Conservation (phyloP, 257 asterid species). For the Lithospermum erythrorhizon region DNA sequence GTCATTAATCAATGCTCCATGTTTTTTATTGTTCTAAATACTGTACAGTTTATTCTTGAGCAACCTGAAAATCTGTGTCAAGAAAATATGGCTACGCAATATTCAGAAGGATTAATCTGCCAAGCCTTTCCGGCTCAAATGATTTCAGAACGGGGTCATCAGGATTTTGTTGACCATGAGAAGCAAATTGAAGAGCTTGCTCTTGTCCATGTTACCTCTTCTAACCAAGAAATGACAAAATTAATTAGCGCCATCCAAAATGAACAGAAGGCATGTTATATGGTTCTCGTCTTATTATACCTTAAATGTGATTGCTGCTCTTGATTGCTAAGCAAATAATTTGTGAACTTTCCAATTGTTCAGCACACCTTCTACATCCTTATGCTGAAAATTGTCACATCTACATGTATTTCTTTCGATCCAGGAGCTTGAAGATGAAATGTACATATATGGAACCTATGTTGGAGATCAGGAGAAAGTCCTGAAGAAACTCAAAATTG, state of each 20-base stretch:
- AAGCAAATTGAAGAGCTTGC: constrained; percentile 6
- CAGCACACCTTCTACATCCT: neutral
- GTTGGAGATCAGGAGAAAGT: constrained; percentile 3
- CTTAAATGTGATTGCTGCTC: constrained; percentile 4
- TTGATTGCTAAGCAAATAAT: neutral
- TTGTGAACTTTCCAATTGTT: neutral
- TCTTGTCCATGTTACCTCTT: neutral
- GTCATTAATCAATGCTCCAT: neutral
- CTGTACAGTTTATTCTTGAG: constrained; percentile 30
- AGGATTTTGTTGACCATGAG: constrained; percentile 1
- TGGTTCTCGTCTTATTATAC: neutral
- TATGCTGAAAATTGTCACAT: neutral
- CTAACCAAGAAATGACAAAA: constrained; percentile 10
- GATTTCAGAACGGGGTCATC: constrained; percentile 13
- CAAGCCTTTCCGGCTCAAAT: constrained; percentile 4
- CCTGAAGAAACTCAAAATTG: constrained; percentile 8
- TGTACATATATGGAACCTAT: constrained; percentile 13
- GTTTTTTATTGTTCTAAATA: constrained; percentile 2
- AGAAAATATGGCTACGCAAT: constrained; percentile 4
- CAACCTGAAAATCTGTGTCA: constrained; percentile 4
- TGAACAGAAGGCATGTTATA: constrained; percentile 18
- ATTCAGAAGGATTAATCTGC: constrained; percentile 8
- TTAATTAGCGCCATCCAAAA: constrained; percentile 1
- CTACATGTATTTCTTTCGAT: constrained; percentile 4
- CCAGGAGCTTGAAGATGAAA: constrained; percentile 34